Evolutionary conservation across 2,329 filamentous ascomycete species (phyloP), one percentile per base, ranked within the genome.

Genomic region (Cryphonectria radicalis): DNA sequence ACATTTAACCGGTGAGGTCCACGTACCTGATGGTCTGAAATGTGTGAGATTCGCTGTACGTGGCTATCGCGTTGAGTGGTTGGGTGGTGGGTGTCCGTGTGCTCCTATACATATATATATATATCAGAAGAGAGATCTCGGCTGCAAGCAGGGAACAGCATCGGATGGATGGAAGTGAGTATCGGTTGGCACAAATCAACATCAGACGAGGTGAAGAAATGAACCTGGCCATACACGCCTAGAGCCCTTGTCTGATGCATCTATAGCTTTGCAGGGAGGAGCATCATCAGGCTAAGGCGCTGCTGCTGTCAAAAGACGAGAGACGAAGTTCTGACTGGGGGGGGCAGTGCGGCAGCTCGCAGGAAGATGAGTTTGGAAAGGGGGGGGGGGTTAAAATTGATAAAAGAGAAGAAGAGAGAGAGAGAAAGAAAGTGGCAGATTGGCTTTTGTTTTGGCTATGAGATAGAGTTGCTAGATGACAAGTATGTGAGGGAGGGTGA

Each of bases 381-480:
- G 28, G 3, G 19, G 22, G 19, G 43, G 28, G 28, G 28, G 28
- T 28, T 28, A 28, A 28, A 28, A 28, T 28, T 28, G 2, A 28
- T 1, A 28, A 70, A 40, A 3, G 10, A 11, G 37, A 40, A 40
- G 11, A 40, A 10, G 11, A 40, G 37, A 40, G 7, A 28, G 28
- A 28, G 46, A 7, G 22, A 11, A n/a, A 22, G n/a, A 19, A 22
- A 22, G 17, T 7, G 19, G 22, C 46, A 71, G 66, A 50, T 70
- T 72, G 28, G 50, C 57, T 69, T 66, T 50, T n/a, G 19, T n/a
- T 72, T 69, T 68, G 40, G 50, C 60, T 62, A 66, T 60, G 55
- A 73, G 66, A 72, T 69, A 60, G 57, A 63, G 70, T 71, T 71
- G 70, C 42, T 11, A n/a, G 46, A 59, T 62, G 57, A 40, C 55